A percentile compares a stretch with the other conserved stretches of the same genome.
These are phyloP conservation scores for Sutorius eximius DNA, from an alignment of 1,284 basidiomycete genomes.

Conservation along the genomic window DNA sequence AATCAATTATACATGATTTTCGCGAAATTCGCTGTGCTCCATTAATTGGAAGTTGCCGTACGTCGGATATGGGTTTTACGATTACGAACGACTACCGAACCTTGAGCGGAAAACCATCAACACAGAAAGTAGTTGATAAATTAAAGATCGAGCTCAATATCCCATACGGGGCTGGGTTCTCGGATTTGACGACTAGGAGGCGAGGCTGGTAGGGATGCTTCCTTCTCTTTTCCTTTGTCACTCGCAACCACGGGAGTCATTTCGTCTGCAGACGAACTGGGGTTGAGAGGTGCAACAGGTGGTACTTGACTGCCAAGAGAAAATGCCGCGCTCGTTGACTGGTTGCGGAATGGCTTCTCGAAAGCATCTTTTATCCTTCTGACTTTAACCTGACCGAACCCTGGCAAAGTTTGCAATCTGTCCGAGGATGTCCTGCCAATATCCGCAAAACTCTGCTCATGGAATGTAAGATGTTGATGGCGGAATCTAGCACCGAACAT, in stretches of 20 bases:
- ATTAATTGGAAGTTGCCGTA: background rate
- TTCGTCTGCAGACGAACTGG: conserved; percentile 10
- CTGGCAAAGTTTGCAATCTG: conserved; percentile 81
- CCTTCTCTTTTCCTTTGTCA: conserved; percentile 25
- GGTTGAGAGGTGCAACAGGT: background rate
- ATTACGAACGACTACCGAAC: background rate
- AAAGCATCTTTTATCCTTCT: conserved; percentile 78
- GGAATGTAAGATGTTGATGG: conserved; percentile 9
- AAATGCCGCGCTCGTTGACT: conserved; percentile 52
- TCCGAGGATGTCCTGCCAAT: conserved; percentile 75
- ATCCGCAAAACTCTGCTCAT: conserved; percentile 76
- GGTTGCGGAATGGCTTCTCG: conserved; percentile 72
- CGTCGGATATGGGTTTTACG: background rate
- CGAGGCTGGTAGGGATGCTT: conserved; percentile 3
- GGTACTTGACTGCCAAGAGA: conserved; percentile 31
- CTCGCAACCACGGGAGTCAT: conserved; percentile 7
- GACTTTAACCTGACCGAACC: conserved; percentile 94
- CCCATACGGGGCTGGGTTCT: conserved; percentile 53
- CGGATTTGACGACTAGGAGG: conserved; percentile 16
- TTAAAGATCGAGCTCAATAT: conserved; percentile 50
- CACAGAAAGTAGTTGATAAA: background rate
- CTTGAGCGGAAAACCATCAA: background rate
- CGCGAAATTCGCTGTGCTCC: background rate
- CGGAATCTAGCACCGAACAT: conserved; percentile 34
- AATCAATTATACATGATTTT: conserved; percentile 21